Conservation (phyloP, 2,329 filamentous ascomycete genomes). For the Colletotrichum incanum region DNA sequence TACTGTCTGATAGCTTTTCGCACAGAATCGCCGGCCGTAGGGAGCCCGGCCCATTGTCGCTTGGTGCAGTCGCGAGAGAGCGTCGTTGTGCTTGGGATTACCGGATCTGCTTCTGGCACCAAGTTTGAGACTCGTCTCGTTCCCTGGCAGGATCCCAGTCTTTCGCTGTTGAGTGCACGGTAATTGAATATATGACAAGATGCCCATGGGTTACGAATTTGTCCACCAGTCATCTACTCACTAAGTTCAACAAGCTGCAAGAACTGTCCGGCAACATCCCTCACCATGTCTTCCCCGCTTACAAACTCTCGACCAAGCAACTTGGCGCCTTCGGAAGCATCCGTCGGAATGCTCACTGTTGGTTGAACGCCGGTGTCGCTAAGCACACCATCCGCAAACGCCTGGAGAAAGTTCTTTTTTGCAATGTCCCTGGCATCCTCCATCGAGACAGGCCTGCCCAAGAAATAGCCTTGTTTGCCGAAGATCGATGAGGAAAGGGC, state of each 20-base stretch:
- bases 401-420: slow-evolving; percentile 16
- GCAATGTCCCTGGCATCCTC: slow-evolving; percentile 17
- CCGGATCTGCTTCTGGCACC: not conserved
- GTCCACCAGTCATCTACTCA: not conserved
- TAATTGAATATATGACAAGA: not conserved
- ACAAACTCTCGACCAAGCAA: slow-evolving; percentile 52
- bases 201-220: not conserved
- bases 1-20: not conserved
- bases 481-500: slow-evolving; percentile 52
- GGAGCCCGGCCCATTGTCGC: not conserved
- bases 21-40: not conserved
- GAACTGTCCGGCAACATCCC: slow-evolving; percentile 52
- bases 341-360: slow-evolving; percentile 36
- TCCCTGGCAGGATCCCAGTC: not conserved
- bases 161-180: not conserved
- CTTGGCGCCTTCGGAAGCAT: slow-evolving; percentile 50
- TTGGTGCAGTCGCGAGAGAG: not conserved
- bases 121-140: slow-evolving; percentile 10
- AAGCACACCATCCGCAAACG: slow-evolving; percentile 16
- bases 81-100: not conserved
- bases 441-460: slow-evolving; percentile 12
- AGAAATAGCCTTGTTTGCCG: slow-evolving; percentile 45
- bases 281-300: slow-evolving; percentile 53
- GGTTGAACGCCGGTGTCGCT: slow-evolving; percentile 7
- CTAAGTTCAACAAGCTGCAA: slow-evolving; percentile 46